Conservation (phyloP, 202 grass and related monocot species). For the Setaria viridis region DNA sequence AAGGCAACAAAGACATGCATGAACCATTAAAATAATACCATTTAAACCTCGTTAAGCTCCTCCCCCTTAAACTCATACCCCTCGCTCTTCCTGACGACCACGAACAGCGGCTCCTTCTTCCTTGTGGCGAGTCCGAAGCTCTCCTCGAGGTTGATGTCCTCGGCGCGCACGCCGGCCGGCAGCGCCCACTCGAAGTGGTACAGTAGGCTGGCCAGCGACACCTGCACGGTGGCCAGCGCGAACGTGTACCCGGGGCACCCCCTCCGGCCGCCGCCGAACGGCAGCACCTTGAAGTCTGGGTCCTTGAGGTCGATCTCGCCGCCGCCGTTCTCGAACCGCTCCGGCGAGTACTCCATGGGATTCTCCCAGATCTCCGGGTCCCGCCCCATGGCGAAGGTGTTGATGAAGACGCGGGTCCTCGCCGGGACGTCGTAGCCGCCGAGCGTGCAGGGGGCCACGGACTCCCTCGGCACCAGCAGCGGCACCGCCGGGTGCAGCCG, state of each 20-base stretch:
- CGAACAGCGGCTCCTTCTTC: not conserved
- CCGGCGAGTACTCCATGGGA: not conserved
- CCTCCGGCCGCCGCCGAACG: not conserved
- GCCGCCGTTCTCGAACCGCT: not conserved
- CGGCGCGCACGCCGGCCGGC: not conserved
- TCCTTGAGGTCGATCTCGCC: constrained; percentile 11
- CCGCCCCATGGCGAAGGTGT: not conserved
- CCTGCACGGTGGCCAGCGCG: constrained; percentile 1
- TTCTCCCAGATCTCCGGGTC: constrained; percentile 8
- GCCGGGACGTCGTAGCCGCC: not conserved
- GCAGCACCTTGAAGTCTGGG: not conserved
- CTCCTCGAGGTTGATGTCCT: not conserved
- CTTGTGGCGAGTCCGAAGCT: not conserved
- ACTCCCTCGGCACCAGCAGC: not conserved
- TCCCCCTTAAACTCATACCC: not conserved
- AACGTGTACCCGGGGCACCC: not conserved
- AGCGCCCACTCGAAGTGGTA: constrained; percentile 6
- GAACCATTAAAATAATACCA: not conserved
- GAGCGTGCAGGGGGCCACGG: not conserved
- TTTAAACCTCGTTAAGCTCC: not conserved
- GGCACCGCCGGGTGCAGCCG: not conserved
- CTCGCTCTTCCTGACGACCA: not conserved
- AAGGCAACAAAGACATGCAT: not conserved
- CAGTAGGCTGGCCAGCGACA: not conserved
- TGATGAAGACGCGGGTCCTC: not conserved